Base-by-base conservation (phyloP, 2,329 filamentous ascomycete species). In the Aureobasidium leucospermi region DNA sequence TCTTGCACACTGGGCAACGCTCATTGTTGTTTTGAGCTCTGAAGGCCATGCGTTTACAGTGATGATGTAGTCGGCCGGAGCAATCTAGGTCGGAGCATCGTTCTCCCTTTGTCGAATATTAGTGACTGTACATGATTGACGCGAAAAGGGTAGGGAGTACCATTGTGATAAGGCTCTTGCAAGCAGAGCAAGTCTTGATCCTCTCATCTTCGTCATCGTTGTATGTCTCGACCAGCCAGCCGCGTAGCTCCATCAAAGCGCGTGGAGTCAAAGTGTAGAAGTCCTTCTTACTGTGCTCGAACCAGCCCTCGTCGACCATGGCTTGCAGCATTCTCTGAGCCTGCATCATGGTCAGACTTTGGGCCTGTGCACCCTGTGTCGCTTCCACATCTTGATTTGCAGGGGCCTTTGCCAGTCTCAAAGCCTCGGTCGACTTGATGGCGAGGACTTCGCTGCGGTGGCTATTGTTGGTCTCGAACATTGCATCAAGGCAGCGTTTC, bases 381-480 rank as follows among this genome's bases (percentile, higher is more conserved):
- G 31, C 19, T 19, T 59, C 58, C 6, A 13, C 47, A 13, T 49
- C 16, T 13, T 53, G 36, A 28, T 28, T 38, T 4, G 31, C 3
- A 13, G 58, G 46, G 13, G 46, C 36, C 64, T 66, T 2, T 64
- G 79, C 77, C 4, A 95, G 75, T 65, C 89, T 86, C 57, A 88
- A 78, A 3, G 92, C 92, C 67, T 96, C 86, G 71, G 90, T 90
- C 46, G 84, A 81, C 11, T 85, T 88, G 3, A 97, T 77, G 3
- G 89, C 91, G 82, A 96, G 86, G 29, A 90, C 82, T 73, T 99
- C 93, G 67, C 85, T 84, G n/a, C 84, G 79, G 8, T 79, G 80
- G 0, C 86, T 90, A 69, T 97, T 97, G 76, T 90, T 85, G 19
- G 84, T 87, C 64, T 95, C 90, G 70, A 97, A 99, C 83, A 99